Conservation (phyloP, 345 rosid species). For the Kernera saxatilis region DNA sequence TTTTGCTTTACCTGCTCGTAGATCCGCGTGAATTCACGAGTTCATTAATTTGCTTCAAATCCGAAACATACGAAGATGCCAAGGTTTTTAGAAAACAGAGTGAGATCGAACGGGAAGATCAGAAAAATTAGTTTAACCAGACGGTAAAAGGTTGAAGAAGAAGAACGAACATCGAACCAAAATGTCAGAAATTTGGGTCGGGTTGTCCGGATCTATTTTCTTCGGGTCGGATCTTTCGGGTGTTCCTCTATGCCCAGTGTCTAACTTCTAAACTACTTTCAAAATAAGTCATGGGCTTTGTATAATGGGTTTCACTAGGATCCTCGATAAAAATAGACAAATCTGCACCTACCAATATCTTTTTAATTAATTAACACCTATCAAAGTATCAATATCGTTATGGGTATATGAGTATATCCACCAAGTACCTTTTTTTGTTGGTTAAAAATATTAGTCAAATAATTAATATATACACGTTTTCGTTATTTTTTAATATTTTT, state of each 20-base stretch:
- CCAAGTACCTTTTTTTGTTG: too few relatives aligned
- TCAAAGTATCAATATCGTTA: too few relatives aligned
- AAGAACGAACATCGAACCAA: constrained; percentile 11
- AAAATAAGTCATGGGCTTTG: neutral
- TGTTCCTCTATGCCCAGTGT: neutral
- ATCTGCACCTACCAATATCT: too few relatives aligned
- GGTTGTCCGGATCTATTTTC: neutral
- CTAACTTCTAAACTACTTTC: neutral
- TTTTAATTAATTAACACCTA: too few relatives aligned
- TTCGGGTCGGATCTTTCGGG: constrained; percentile 13
- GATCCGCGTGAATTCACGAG: constrained; percentile 18
- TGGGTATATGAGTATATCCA: too few relatives aligned
- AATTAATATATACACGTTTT: too few relatives aligned
- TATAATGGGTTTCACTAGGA: too few relatives aligned
- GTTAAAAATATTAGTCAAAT: too few relatives aligned
- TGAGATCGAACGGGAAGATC: constrained; percentile 19
- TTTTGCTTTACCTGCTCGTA: constrained; percentile 20
- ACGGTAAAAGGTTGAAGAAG: constrained; percentile 6
- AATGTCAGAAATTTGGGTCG: constrained; percentile 12
- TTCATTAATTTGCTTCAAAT: constrained; percentile 9
- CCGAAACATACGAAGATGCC: neutral
- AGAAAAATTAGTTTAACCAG: constrained; percentile 8
- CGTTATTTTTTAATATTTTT: too few relatives aligned
- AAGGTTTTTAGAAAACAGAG: neutral
- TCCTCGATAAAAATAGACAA: too few relatives aligned